Evolutionary conservation across 2,329 filamentous ascomycete species (phyloP), one percentile per base, ranked within the genome.

Genomic region (Nigrograna mackinnonii): DNA sequence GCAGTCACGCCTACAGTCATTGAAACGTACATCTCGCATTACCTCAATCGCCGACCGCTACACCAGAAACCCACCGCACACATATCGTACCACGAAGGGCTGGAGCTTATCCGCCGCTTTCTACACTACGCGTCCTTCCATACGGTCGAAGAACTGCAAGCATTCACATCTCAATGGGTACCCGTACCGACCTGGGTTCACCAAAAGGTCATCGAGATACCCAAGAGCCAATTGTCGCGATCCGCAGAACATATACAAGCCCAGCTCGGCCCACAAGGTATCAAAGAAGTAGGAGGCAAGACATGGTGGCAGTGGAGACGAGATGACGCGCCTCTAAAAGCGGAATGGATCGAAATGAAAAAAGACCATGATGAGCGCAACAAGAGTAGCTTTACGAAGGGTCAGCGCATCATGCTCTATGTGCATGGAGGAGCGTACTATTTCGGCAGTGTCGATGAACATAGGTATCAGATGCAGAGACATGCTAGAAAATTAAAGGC

Each of bases 341-440:
- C 87, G 0, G 92, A 99, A 65, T 97, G 91, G 92, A 89, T 99
- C 54, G 94, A 97, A 76, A 96, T 96, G 91, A 85, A 83, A 53
- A 79, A 83, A 38, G 87, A 97, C 66, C 86, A 89, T 60, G 76
- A 86, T 46, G 84, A 87, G 61, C 82, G 89, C 43, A 85, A 84
- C 64, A 81, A 80, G 59, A 71, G 72, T 1, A 72, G 72, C 13
- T 80, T 82, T 36, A 39, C 46, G 14, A 77, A 79, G 17, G 80
- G 81, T 14, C 84, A 84, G 54, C 83, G 91, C 39, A 84, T 95
- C 44, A 96, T 97, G 82, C 75, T 99, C 18, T 97, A 97, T 69
- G 78, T 97, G 17, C 94, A 97, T 62, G 94, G 94, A 12, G 92
- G 92, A 5, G 92, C 88, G 16, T 97, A 96, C 70, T 99, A 86